Percentiles rank a stretch among this genome's conserved stretches.
phyloP scores from a whole-genome alignment of 768 basidiomycete genomes.

The Boletus speciosus region DNA sequence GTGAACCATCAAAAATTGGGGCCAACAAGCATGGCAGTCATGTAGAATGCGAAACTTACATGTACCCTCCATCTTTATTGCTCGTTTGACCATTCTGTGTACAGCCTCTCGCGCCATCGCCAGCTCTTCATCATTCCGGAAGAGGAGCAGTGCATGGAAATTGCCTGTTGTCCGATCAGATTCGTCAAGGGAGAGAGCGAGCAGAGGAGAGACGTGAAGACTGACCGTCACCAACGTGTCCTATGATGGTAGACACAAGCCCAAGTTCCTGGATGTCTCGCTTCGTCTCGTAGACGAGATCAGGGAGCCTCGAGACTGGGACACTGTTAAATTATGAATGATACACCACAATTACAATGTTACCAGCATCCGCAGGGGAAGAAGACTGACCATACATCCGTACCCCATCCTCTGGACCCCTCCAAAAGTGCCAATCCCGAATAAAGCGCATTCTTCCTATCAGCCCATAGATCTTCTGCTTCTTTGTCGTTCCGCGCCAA shows the following conservation, averaged over 20 bases:
- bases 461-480: slow-evolving; percentile 69
- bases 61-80: slow-evolving; percentile 70
- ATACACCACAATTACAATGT: not conserved
- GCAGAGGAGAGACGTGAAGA: slow-evolving; percentile 23
- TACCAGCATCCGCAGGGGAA: not conserved
- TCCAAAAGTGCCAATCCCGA: slow-evolving; percentile 54
- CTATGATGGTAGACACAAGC: slow-evolving; percentile 62
- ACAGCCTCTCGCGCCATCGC: slow-evolving; percentile 43
- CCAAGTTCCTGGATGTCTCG: slow-evolving; percentile 58
- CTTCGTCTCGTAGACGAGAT: slow-evolving; percentile 66
- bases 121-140: slow-evolving; percentile 53
- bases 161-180: slow-evolving; percentile 33
- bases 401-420: slow-evolving; percentile 59
- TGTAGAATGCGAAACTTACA: slow-evolving; percentile 40
- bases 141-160: slow-evolving; percentile 53
- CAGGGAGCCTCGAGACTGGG: slow-evolving; percentile 61
- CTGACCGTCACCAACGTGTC: slow-evolving; percentile 72
- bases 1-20: not conserved
- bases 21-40: not conserved
- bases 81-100: slow-evolving; percentile 61
- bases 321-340: slow-evolving; percentile 36
- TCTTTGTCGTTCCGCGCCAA: slow-evolving; percentile 63
- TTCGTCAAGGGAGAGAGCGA: not conserved
- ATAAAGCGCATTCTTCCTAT: slow-evolving; percentile 64
- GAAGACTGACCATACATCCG: slow-evolving; percentile 66